Conservation (phyloP, 148 eudicot species). For the Spergularia marina region DNA sequence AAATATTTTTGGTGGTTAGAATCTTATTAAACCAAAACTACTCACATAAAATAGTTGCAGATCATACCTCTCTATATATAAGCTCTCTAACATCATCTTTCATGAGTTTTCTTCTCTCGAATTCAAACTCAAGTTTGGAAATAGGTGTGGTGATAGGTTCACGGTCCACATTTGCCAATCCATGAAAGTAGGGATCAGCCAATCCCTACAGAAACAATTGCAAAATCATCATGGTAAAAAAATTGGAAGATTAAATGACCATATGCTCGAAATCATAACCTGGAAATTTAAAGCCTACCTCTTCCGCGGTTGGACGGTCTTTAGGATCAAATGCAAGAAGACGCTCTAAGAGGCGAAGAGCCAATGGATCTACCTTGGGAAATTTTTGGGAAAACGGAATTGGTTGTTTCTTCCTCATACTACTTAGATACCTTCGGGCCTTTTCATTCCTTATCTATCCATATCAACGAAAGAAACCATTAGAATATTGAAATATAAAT, state of each 20-base stretch:
- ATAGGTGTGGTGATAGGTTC: conserved; percentile 70
- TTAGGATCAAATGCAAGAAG: conserved; percentile 95
- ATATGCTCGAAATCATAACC: background rate
- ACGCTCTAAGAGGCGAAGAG: conserved; percentile 82
- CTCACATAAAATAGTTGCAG: conserved; percentile 4
- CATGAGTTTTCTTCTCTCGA: conserved; percentile 67
- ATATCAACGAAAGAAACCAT: conserved; percentile 23
- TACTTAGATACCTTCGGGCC: conserved; percentile 76
- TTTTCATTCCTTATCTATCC: conserved; percentile 84
- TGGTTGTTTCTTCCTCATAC: conserved; percentile 72
- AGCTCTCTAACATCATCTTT: conserved; percentile 82
- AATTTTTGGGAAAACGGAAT: conserved; percentile 70
- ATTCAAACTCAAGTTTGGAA: conserved; percentile 78
- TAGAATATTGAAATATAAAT: conserved; percentile 1
- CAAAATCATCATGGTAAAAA: too few species aligned
- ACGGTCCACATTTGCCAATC: conserved; percentile 67
- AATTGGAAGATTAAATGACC: background rate
- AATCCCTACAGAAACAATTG: conserved; percentile 47
- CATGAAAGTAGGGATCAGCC: conserved; percentile 74
- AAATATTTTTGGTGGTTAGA: conserved; percentile 31
- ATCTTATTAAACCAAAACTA: conserved; percentile 3
- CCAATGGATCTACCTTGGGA: conserved; percentile 82
- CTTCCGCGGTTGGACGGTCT: conserved; percentile 87
- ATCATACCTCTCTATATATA: conserved; percentile 77
- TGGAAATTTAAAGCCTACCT: conserved; percentile 34